Evolutionary conservation across 805 yeast genomes (phyloP), one percentile per base, ranked within the genome.

Genomic region (Ogataea glucozyma): DNA sequence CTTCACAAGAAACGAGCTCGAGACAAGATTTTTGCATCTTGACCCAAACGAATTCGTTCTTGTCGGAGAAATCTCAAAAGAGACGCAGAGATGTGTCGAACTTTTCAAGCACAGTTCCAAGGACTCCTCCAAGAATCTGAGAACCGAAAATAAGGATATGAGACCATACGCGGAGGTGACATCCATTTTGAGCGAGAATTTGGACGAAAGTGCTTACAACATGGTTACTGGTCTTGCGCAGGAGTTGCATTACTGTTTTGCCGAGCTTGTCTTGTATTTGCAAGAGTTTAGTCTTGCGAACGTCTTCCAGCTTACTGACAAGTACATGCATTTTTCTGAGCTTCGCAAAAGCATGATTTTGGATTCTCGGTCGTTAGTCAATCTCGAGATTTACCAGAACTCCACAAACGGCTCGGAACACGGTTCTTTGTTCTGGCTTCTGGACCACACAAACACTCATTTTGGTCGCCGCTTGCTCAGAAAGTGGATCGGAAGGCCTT

Each of bases 381-480:
- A 85, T 31, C 65, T 93, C 16, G 97, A 93, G 56, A 75, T 93
- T 1, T 88, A 86, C 54, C 67, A 69, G 16, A 87, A 87, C 53
- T 65, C 72, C 3, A 79, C 93, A 0, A 80, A 80, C 48, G 60
- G 66, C 10, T 65, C 71, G 4, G 69, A 68, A 7, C 64, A 71
- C 23, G 98, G 97, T 0, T 79, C 96, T 0, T 65, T 91, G 11
- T 60, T 86, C 12, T 87, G 95, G 89, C 67, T 88, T 2, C 53
- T 93, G 46, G 85, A 91, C 58, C 89, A 85, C 51, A 87, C 98
- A 0, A 66, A 78, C 24, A 87, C 98, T 0, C 70, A 74, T 21
- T 84, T 83, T 61, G 99, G 99, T 0, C 74, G 71, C 33, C 64
- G 96, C 41, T 53, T 78, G 45, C 60, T 93, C 11, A 70, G 72